Base-by-base conservation (phyloP, 2,329 filamentous ascomycete species). In the Arthrobotrys iridis region DNA sequence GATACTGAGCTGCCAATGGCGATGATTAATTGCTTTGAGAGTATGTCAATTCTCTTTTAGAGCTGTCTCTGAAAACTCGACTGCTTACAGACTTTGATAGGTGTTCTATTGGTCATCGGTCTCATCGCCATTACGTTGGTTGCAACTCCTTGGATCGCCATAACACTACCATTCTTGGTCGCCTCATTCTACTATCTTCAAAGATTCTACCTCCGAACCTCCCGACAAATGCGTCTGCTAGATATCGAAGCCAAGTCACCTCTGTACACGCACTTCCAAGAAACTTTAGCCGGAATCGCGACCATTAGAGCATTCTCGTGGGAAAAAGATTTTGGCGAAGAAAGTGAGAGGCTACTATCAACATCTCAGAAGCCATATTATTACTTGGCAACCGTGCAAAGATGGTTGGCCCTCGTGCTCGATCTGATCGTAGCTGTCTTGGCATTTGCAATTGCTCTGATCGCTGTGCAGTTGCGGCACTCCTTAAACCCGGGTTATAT, bases 221-320 rank as follows among this genome's bases (percentile, higher is more conserved):
- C 83, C 0, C 80, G 84, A 0, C 84, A 85, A 55, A 75, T 85
- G 1, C 81, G 83, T 2, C 77, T 83, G 1, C 79, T 85, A 1
- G 83, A 85, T 20, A 80, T 85, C 0, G 83, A 85, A 72, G 80
- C 82, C 3, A 84, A 83, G 55, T 80, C 81, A 0, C 83, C 83
- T 0, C 70, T 84, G 0, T 84, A 83, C 52, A 81, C 82, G 0
- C 80, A 81, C 6, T 83, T 85, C 46, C 62, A 75, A 1, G 79
- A 80, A 33, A 79, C 79, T 0, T 67, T 79, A 8, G 45, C 59
- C 0, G 78, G 78, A 0, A 55, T 62, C 0, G 66, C 78, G 2
- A 79, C 77, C 0, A 79, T 79, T 13, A 68, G 78, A n/a, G 77
- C 78, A 20, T 79, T 78, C 20, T 67, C 48, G 3, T 77, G 67